A percentile compares a stretch with the other conserved stretches of the same genome.
These are phyloP conservation scores for Podospora didyma DNA, from an alignment of 495 filamentous ascomycete species.

Conservation along the genomic window DNA sequence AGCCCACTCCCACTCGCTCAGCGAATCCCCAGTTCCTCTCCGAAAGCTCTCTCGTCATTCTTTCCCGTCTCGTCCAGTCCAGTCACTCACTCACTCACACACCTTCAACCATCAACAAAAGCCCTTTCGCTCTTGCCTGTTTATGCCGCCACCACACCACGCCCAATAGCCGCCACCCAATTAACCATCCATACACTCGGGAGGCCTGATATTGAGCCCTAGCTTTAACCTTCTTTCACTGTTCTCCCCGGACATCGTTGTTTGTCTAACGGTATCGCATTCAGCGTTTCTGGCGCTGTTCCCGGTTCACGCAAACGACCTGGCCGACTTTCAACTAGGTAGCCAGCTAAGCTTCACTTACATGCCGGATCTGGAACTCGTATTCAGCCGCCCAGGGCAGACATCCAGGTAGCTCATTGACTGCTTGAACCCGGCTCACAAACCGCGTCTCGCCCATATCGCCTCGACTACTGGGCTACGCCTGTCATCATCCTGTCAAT, in stretches of 20 bases:
- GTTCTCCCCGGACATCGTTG: not conserved
- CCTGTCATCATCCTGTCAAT: not conserved
- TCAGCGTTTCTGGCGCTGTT: not conserved
- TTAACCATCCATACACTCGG: not conserved
- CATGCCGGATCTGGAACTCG: no score
- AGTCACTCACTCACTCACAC: not conserved
- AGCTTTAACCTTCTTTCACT: constrained; percentile 13
- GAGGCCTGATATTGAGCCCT: constrained; percentile 13
- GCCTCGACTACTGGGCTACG: not conserved
- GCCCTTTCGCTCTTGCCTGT: not conserved
- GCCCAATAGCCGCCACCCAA: not conserved
- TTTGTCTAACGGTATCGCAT: constrained; percentile 2
- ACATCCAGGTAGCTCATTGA: no score
- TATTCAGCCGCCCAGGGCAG: no score
- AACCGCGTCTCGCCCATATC: constrained; percentile 22
- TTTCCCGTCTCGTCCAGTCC: not conserved
- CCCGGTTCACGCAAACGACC: constrained; percentile 7
- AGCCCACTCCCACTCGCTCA: constrained; percentile 11
- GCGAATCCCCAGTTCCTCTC: constrained; percentile 8
- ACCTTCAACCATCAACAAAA: not conserved
- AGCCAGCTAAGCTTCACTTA: not conserved
- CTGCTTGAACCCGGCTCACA: constrained; percentile 24
- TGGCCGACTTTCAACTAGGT: not conserved
- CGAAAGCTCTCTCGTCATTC: not conserved
- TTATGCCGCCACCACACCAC: not conserved